A percentile compares a stretch with the other conserved stretches of the same genome.
These are phyloP conservation scores for Cladorrhinum sp. DNA, from an alignment of 2,329 filamentous ascomycete species.

Conservation along the genomic window DNA sequence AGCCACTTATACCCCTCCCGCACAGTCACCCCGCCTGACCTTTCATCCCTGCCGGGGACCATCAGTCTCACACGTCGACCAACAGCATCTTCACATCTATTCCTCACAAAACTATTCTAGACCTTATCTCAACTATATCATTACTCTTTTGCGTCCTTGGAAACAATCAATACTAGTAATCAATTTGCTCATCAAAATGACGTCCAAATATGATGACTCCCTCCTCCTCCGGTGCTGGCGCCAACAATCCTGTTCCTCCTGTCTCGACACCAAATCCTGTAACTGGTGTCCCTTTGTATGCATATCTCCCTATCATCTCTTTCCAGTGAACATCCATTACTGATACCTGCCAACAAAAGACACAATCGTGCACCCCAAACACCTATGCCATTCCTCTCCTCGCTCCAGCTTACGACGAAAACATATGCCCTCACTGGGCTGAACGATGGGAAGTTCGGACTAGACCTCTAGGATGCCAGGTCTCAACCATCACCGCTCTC, in stretches of 20 bases:
- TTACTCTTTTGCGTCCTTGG: neutral
- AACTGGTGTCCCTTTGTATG: slow-evolving; percentile 55
- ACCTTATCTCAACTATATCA: too few relatives aligned
- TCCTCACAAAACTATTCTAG: too few relatives aligned
- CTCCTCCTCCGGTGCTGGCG: slow-evolving; percentile 51
- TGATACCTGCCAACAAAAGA: slow-evolving; percentile 33
- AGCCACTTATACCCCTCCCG: too few relatives aligned
- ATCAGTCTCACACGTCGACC: too few relatives aligned
- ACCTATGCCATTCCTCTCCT: slow-evolving; percentile 43
- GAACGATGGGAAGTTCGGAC: slow-evolving; percentile 45
- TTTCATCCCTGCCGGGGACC: too few relatives aligned
- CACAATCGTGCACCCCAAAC: slow-evolving; percentile 55
- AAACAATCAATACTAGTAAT: neutral
- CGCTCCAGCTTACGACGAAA: slow-evolving; percentile 48
- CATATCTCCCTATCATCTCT: slow-evolving; percentile 7
- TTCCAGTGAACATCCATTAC: slow-evolving; percentile 4
- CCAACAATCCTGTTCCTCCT: slow-evolving; percentile 47
- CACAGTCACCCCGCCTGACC: too few relatives aligned
- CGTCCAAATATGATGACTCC: neutral
- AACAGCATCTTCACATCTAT: too few relatives aligned
- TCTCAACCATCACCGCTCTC: slow-evolving; percentile 42
- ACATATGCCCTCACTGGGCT: slow-evolving; percentile 52
- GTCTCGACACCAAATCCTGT: slow-evolving; percentile 43
- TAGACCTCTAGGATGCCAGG: slow-evolving; percentile 39
- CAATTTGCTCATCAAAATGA: neutral